These are phyloP conservation scores for Macrolepiota fuliginosa DNA, from an alignment of 768 basidiomycete species.

Conservation along the genomic window DNA sequence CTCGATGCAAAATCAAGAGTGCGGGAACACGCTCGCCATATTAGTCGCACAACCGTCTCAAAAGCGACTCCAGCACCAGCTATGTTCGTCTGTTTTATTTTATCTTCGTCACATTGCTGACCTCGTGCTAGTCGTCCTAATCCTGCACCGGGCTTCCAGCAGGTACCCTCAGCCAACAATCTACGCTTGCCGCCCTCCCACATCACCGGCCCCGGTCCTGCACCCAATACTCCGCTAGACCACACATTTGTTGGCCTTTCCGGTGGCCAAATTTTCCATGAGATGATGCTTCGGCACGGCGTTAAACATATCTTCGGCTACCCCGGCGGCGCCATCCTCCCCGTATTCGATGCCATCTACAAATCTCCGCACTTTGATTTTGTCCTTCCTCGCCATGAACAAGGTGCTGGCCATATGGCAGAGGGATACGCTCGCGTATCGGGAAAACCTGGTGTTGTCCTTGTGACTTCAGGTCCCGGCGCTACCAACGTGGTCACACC, in stretches of 20 bases:
- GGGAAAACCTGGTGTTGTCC: slow-evolving; percentile 95
- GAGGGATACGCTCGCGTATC: slow-evolving; percentile 98
- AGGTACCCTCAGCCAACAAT: slow-evolving; percentile 36
- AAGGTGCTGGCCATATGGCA: slow-evolving; percentile 99
- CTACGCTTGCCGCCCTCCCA: slow-evolving; percentile 28
- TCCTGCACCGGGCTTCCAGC: slow-evolving; percentile 54
- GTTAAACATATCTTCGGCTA: slow-evolving; percentile 98
- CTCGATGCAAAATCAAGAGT: slow-evolving; percentile 82
- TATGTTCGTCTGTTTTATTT: slow-evolving; percentile 42
- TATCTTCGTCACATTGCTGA: background rate
- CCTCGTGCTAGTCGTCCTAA: slow-evolving; percentile 50
- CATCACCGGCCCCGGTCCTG: slow-evolving; percentile 34
- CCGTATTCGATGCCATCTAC: slow-evolving; percentile 99
- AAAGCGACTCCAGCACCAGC: slow-evolving; percentile 61
- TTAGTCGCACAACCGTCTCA: slow-evolving; percentile 64
- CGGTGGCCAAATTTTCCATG: slow-evolving; percentile 97
- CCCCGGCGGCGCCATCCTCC: slow-evolving; percentile 96
- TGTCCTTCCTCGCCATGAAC: slow-evolving; percentile 93
- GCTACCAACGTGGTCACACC: slow-evolving; percentile 98
- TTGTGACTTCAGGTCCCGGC: slow-evolving; percentile 97
- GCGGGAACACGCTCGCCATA: slow-evolving; percentile 69
- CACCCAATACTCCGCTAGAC: slow-evolving; percentile 57
- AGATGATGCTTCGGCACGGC: slow-evolving; percentile 97
- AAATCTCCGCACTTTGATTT: slow-evolving; percentile 95
- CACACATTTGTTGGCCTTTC: slow-evolving; percentile 91